Evolutionary conservation across 140 eudicot species (phyloP), one percentile per base, ranked within the genome.

Genomic region (Flaveria floridana): DNA sequence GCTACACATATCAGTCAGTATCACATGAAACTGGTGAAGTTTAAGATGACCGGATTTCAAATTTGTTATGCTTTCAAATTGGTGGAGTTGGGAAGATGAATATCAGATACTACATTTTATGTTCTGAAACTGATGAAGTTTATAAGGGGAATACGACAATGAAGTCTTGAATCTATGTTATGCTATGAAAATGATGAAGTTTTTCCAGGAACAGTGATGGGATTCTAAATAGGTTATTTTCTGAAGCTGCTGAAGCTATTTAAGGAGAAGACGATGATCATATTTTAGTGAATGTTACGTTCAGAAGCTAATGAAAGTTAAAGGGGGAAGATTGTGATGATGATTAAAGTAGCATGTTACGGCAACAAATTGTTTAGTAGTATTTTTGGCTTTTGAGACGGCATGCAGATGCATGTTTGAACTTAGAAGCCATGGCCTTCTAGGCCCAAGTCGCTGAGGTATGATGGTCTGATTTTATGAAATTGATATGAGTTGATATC

Each of bases 371-470:
- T 10, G 56, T 52, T 9, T 53, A 19, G 16, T 19, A 30, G 74
- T 16, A 30, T 13, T 8, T 59, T 72, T 74, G 70, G 72, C 52
- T 56, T 76, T 46, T 42, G 51, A 65, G 13, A 68, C 46, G 64
- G 44, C 19, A 74, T 26, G 64, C 55, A 14, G 75, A 68, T 59
- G 37, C 64, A 58, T 55, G n/a, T 61, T 48, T 65, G 72, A 44
- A 34, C 41, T 34, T 34, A 1, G 0, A 64, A 70, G 56, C 70
- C 14, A 71, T 41, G 41, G 79, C 41, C 41, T 5, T 34, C 41
- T 34, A 34, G 41, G 41, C 41, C 65, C n/a, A n/a, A 59, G 47
- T 42, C 47, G 41, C 68, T 70, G 74, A 84, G 83, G 83, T 81
- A 73, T 55, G 69, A 39, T 65, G 72, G 75, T 48, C 50, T 23